Percentiles rank a stretch among this genome's conserved stretches.
Conservation (phyloP, 2,329 filamentous ascomycete species). For the Fusarium longipes region DNA sequence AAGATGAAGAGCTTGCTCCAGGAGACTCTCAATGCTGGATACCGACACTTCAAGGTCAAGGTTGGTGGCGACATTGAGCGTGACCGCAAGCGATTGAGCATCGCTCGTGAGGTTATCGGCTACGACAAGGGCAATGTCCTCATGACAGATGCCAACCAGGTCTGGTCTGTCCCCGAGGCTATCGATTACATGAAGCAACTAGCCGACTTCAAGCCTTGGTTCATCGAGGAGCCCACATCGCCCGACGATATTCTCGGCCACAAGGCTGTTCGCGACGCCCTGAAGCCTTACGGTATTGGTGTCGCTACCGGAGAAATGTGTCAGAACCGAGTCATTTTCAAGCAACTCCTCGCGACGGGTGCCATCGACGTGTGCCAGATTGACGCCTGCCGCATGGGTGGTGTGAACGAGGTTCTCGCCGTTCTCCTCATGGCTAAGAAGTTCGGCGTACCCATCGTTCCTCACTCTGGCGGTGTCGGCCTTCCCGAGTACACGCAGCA, state of each 20-base stretch:
- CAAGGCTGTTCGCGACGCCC: constrained; percentile 83
- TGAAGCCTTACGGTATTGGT: constrained; percentile 79
- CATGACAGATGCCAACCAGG: constrained; percentile 94
- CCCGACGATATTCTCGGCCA: constrained; percentile 92
- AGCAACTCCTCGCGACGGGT: constrained; percentile 83
- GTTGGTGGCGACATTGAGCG: constrained; percentile 79
- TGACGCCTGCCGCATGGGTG: constrained; percentile 88
- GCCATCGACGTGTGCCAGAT: constrained; percentile 91
- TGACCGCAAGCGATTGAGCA: constrained; percentile 75
- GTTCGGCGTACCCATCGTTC: constrained; percentile 83
- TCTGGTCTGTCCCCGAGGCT: constrained; percentile 91
- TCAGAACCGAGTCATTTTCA: constrained; percentile 94
- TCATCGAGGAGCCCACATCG: constrained; percentile 93
- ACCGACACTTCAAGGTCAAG: constrained; percentile 91
- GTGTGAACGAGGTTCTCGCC: constrained; percentile 92
- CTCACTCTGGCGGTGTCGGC: constrained; percentile 89
- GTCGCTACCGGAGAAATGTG: constrained; percentile 96
- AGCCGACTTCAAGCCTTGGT: constrained; percentile 87
- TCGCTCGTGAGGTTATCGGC: constrained; percentile 83
- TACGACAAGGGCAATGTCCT: constrained; percentile 85
- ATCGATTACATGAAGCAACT: constrained; percentile 88
- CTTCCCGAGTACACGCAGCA: constrained; percentile 95
- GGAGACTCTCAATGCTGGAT: constrained; percentile 81
- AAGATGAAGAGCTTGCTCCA: constrained; percentile 82
- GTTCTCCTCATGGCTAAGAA: constrained; percentile 87